Base-by-base conservation (phyloP, 2,329 filamentous ascomycete species). In the Aplosporella prunicola region DNA sequence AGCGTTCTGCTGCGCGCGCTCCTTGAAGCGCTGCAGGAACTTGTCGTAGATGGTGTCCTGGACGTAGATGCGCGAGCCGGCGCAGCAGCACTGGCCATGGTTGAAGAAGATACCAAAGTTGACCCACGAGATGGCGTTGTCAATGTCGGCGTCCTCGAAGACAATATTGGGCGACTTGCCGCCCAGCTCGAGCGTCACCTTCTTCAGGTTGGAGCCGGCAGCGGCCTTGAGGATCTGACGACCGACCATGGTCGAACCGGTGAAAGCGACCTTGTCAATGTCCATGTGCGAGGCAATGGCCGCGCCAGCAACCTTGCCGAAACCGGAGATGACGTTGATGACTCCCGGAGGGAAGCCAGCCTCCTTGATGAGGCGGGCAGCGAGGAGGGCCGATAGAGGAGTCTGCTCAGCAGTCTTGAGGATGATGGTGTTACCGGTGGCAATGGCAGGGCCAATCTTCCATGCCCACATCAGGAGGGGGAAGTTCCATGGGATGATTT, bases 401-500 rank as follows among this genome's bases (percentile, higher is more conserved):
- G 80, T 85, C 67, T 85, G 80, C 65, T 85, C 80, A 45, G 81
- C 80, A 15, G 78, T 75, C 74, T 86, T 86, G 54, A 86, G 62
- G 52, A 86, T 72, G 39, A 86, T 56, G 4, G 70, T 75, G 73
- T 85, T 85, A 53, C 82, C 81, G 24, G 76, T 76, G 48, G 79
- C 78, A 52, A 86, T 67, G 29, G 80, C 80, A 32, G 80, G 80
- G 42, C 73, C 79, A 44, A 85, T 78, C 75, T 93, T 93, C 85
- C 85, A 93, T 36, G 74, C 57, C 72, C 72, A 74, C 82, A 88
- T 88, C 55, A 83, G 74, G 30, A 89, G 67, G 6, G 83, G 83
- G 67, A 86, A 89, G 69, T 89, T 89, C 83, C 83, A 88, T 45
- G 84, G 84, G 52, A 91, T 89, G 56, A 89, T 88, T 62, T 91